phyloP scores from a whole-genome alignment of 805 yeast genomes.

The Cyberlindnera euphorbiiphila region DNA sequence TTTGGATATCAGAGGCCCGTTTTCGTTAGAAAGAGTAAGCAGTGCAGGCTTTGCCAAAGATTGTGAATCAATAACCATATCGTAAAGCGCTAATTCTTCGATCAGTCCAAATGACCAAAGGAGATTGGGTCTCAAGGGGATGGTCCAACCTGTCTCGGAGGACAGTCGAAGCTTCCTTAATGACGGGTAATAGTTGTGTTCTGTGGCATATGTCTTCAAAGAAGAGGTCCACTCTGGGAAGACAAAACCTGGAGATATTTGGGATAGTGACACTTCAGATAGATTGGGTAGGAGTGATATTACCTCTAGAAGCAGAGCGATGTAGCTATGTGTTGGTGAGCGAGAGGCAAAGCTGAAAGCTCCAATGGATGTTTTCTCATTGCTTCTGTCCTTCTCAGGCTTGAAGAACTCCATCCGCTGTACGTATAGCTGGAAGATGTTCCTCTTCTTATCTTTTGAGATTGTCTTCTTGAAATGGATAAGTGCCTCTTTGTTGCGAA shows the following conservation, averaged over 20 bases:
- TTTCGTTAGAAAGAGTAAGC: conserved; percentile 24
- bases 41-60: conserved; percentile 31
- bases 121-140: conserved; percentile 47
- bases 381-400: conserved; percentile 18
- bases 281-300: conserved; percentile 46
- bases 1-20: conserved; percentile 23
- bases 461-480: conserved; percentile 35
- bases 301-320: conserved; percentile 37
- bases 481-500: conserved; percentile 22
- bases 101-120: conserved; percentile 44
- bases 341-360: conserved; percentile 24
- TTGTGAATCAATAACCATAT: conserved; percentile 45
- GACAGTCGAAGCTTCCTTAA: conserved; percentile 35
- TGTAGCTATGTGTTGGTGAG: conserved; percentile 24
- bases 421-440: conserved; percentile 23
- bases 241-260: conserved; percentile 48
- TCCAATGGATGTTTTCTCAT: conserved; percentile 19
- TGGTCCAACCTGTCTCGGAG: conserved; percentile 48
- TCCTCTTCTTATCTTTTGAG: conserved; percentile 30
- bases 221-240: conserved; percentile 33
- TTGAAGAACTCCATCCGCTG: conserved; percentile 18
- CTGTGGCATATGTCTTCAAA: conserved; percentile 25
- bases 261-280: conserved; percentile 36
- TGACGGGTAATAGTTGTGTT: conserved; percentile 25
- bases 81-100: conserved; percentile 39